Percentiles rank a stretch among this genome's conserved stretches.
phyloP scores from a whole-genome alignment of 495 filamentous ascomycete genomes.

The Lophium mytilinum region DNA sequence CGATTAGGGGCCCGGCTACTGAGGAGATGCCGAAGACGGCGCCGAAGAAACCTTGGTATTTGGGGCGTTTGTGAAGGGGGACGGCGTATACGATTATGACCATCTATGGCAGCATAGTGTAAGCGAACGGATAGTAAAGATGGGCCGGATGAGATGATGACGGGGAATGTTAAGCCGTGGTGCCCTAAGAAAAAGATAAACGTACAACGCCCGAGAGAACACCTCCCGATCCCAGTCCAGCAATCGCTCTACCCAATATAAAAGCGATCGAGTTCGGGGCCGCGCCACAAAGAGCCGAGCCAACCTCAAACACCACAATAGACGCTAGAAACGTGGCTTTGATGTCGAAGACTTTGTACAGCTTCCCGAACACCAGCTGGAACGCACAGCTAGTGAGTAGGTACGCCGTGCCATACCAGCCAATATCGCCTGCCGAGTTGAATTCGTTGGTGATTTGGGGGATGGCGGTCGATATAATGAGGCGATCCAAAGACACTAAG shows the following conservation, averaged over 20 bases:
- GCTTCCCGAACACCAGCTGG: constrained; percentile 62
- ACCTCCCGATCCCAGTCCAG: constrained; percentile 70
- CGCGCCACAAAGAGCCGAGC: constrained; percentile 66
- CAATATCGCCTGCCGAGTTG: constrained; percentile 7
- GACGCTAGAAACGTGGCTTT: constrained; percentile 60
- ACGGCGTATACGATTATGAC: constrained; percentile 72
- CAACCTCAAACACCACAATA: constrained; percentile 70
- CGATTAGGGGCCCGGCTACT: constrained; percentile 27
- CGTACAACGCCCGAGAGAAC: constrained; percentile 69
- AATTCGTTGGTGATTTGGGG: constrained; percentile 8
- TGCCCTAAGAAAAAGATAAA: not conserved
- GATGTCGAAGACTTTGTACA: constrained; percentile 69
- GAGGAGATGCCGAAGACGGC: constrained; percentile 74
- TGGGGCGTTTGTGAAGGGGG: constrained; percentile 58
- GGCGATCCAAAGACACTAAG: not conserved
- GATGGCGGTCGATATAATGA: constrained; percentile 7
- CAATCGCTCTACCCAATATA: constrained; percentile 75
- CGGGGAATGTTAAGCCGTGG: not conserved
- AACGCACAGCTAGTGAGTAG: constrained; percentile 39
- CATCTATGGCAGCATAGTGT: not conserved
- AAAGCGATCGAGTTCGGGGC: constrained; percentile 65
- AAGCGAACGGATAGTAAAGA: not conserved
- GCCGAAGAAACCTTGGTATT: constrained; percentile 63
- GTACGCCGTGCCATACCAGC: constrained; percentile 8
- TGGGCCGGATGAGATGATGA: not conserved